Conservation (phyloP, 2,329 filamentous ascomycete genomes). For the Diaporthe citri region DNA sequence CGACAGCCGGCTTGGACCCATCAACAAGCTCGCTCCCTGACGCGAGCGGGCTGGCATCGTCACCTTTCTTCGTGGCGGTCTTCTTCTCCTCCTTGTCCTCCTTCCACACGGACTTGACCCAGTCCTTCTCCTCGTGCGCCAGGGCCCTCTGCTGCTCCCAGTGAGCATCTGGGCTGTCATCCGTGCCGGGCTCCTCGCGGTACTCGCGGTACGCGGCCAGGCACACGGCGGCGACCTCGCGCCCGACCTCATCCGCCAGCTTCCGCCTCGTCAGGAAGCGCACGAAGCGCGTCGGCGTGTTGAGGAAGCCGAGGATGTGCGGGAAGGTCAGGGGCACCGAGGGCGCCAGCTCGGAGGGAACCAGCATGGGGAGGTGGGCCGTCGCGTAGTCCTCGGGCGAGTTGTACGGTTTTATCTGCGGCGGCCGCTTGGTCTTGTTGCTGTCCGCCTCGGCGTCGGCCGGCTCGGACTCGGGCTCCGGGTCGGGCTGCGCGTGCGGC, state of each 20-base stretch:
- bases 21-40: slow-evolving; percentile 31
- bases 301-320: slow-evolving; percentile 91
- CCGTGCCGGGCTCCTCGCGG: slow-evolving; percentile 51
- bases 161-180: slow-evolving; percentile 48
- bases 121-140: slow-evolving; percentile 80
- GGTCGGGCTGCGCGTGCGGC: slow-evolving; percentile 48
- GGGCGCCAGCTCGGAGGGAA: slow-evolving; percentile 80
- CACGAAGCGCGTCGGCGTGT: slow-evolving; percentile 87
- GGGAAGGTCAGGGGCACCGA: slow-evolving; percentile 82
- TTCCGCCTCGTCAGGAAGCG: slow-evolving; percentile 88
- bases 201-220: slow-evolving; percentile 70
- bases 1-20: slow-evolving; percentile 2
- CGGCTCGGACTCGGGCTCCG: slow-evolving; percentile 44
- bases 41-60: slow-evolving; percentile 35
- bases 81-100: slow-evolving; percentile 60
- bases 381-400: slow-evolving; percentile 77
- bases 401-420: slow-evolving; percentile 81
- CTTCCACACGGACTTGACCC: slow-evolving; percentile 84
- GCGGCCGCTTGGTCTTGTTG: slow-evolving; percentile 67
- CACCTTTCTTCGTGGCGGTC: slow-evolving; percentile 48
- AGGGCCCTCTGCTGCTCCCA: slow-evolving; percentile 76
- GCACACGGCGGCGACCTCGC: slow-evolving; percentile 87
- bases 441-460: slow-evolving; percentile 50
- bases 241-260: slow-evolving; percentile 89
- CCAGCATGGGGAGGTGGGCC: slow-evolving; percentile 71